phyloP scores from a whole-genome alignment of 768 basidiomycete genomes.

The Pleurotus sapidus region DNA sequence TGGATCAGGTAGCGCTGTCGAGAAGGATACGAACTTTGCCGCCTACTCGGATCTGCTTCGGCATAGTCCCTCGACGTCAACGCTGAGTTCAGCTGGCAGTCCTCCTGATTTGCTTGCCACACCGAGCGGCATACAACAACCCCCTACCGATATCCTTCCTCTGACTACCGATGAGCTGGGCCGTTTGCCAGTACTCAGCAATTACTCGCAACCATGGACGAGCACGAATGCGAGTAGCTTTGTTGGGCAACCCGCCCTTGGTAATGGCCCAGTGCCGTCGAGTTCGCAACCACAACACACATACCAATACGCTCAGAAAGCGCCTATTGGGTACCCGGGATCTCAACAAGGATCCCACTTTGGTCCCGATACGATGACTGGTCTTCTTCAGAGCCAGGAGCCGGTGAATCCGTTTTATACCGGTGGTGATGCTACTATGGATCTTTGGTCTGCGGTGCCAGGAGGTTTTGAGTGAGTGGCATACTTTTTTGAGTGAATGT shows the following conservation, averaged over 20 bases:
- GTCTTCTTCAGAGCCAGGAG: too few relatives aligned
- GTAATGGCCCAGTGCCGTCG: too few relatives aligned
- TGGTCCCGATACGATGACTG: too few relatives aligned
- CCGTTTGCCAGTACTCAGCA: not conserved
- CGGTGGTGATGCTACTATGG: not conserved
- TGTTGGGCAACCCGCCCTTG: too few relatives aligned
- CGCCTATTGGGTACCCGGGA: too few relatives aligned
- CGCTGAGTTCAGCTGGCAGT: not conserved
- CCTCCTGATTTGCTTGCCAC: not conserved
- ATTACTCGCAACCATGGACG: not conserved
- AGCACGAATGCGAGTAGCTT: too few relatives aligned
- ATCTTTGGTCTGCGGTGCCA: slow-evolving; percentile 1
- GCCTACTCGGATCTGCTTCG: not conserved
- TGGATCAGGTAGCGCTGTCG: not conserved
- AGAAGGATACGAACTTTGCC: not conserved
- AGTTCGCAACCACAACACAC: too few relatives aligned
- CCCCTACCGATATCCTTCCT: not conserved
- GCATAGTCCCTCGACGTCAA: not conserved
- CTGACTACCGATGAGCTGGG: not conserved
- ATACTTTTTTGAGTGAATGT: not conserved
- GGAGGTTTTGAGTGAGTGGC: slow-evolving; percentile 1
- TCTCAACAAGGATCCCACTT: not conserved
- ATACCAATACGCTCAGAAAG: too few relatives aligned
- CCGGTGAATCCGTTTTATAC: not conserved
- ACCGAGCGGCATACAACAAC: not conserved